Percentiles rank a stretch among this genome's conserved stretches.
Conservation (phyloP, 2,329 filamentous ascomycete genomes). For the Fusarium dimerum region DNA sequence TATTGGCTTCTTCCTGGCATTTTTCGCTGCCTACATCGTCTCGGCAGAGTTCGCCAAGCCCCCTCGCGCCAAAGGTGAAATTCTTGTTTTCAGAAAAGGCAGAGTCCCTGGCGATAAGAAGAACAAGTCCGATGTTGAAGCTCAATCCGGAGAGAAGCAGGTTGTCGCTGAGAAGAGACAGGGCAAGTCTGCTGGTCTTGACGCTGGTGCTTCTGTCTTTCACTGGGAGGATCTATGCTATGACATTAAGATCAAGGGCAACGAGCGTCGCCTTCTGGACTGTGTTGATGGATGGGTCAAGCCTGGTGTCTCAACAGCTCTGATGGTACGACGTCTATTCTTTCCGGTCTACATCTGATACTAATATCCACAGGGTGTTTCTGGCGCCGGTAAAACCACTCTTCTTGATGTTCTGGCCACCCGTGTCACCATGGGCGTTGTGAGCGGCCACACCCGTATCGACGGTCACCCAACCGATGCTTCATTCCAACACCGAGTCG, state of each 20-base stretch:
- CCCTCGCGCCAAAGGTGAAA: constrained; percentile 64
- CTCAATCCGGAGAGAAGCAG: constrained; percentile 27
- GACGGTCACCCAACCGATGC: constrained; percentile 64
- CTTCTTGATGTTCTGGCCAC: constrained; percentile 72
- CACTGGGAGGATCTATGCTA: constrained; percentile 71
- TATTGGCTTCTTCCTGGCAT: constrained; percentile 62
- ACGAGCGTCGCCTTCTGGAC: constrained; percentile 65
- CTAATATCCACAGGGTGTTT: constrained; percentile 50
- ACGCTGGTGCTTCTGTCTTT: constrained; percentile 49
- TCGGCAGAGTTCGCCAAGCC: constrained; percentile 66
- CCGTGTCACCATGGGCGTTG: constrained; percentile 72
- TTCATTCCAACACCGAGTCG: constrained; percentile 67
- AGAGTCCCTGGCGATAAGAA: constrained; percentile 62
- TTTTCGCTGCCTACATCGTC: constrained; percentile 63
- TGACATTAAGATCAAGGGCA: constrained; percentile 62
- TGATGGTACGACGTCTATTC: constrained; percentile 59
- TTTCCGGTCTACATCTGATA: neutral
- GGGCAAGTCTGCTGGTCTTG: neutral
- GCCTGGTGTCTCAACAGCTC: constrained; percentile 70
- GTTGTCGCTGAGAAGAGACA: constrained; percentile 23
- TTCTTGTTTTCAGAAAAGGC: constrained; percentile 63
- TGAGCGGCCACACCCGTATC: constrained; percentile 70
- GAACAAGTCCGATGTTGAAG: constrained; percentile 38
- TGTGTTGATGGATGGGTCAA: constrained; percentile 78
- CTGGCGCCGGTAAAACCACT: constrained; percentile 75